These are phyloP conservation scores for Citrus unshiu DNA, from an alignment of 345 rosid genomes.

Conservation along the genomic window DNA sequence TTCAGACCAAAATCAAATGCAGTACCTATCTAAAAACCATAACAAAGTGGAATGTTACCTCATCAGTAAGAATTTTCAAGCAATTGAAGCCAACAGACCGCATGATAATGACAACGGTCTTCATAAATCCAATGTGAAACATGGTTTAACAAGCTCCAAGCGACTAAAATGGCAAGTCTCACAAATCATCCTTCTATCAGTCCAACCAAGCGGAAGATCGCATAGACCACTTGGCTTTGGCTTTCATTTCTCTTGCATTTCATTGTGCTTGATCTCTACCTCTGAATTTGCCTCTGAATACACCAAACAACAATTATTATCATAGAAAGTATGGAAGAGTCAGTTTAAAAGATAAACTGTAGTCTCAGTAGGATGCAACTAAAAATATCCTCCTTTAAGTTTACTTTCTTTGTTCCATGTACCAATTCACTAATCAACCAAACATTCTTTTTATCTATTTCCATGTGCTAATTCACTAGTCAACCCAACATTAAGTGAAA, in stretches of 20 bases:
- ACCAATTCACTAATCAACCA: not conserved
- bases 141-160: constrained; percentile 95
- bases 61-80: constrained; percentile 73
- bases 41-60: constrained; percentile 38
- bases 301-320: constrained; percentile 2
- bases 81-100: constrained; percentile 88
- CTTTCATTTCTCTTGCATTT: constrained; percentile 89
- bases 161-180: constrained; percentile 96
- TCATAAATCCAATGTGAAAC: constrained; percentile 92
- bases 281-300: constrained; percentile 75
- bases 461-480: too few species aligned
- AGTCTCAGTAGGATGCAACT: too few species aligned
- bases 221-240: constrained; percentile 77
- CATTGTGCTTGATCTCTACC: constrained; percentile 64
- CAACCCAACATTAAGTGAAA: too few species aligned
- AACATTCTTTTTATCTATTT: too few species aligned
- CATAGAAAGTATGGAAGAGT: not conserved
- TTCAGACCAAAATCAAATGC: not conserved
- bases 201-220: constrained; percentile 72
- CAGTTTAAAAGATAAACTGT: not conserved
- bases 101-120: constrained; percentile 84
- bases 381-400: too few species aligned
- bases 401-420: not conserved
- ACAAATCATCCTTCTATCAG: constrained; percentile 80
- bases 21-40: not conserved